These are phyloP conservation scores for Russula virescens DNA, from an alignment of 768 basidiomycete genomes.

Conservation along the genomic window DNA sequence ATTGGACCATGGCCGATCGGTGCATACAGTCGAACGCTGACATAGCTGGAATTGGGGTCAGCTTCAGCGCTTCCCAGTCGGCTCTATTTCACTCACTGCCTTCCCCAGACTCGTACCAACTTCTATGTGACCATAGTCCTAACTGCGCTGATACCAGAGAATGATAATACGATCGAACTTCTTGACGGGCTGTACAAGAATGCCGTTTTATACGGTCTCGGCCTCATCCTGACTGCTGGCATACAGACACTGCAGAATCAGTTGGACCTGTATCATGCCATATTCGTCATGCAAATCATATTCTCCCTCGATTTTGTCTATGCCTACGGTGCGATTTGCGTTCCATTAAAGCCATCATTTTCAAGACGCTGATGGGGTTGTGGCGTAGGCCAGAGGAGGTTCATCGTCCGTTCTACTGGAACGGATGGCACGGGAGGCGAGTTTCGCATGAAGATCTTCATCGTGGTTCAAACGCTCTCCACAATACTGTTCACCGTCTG, in stretches of 20 bases:
- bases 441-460: conserved; percentile 6
- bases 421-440: too few relatives aligned
- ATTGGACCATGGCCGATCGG: too few relatives aligned
- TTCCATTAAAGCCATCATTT: neutral
- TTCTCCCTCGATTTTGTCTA: conserved; percentile 10
- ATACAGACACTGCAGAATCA: conserved; percentile 5
- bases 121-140: conserved; percentile 16
- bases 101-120: conserved; percentile 11
- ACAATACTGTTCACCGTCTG: conserved; percentile 8
- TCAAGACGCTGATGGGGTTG: neutral
- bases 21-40: too few relatives aligned
- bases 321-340: neutral
- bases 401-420: too few relatives aligned
- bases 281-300: conserved; percentile 13
- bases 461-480: conserved; percentile 3
- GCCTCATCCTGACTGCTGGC: conserved; percentile 8
- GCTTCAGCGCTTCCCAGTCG: too few relatives aligned
- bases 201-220: conserved; percentile 1
- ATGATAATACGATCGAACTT: neutral
- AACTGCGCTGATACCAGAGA: neutral
- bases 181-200: conserved; percentile 1
- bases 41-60: too few relatives aligned
- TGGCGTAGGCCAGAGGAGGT: neutral
- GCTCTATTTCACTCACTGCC: too few relatives aligned
- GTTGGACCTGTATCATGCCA: conserved; percentile 17